These are phyloP conservation scores for Conringia planisiliqua DNA, from an alignment of 345 rosid genomes.

Conservation along the genomic window DNA sequence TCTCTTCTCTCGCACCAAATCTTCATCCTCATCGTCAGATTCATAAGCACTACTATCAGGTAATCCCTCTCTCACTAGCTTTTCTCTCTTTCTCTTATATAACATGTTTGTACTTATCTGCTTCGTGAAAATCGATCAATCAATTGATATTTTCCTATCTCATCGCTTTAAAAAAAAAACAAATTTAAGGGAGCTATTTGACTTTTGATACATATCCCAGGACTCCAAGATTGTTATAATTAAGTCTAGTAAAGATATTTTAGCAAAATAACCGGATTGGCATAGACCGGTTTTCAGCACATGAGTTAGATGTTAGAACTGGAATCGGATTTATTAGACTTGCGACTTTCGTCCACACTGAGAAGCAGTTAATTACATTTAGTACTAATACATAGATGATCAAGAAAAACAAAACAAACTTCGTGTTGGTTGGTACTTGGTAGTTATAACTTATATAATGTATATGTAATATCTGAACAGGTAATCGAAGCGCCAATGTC, in stretches of 20 bases:
- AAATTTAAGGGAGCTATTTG: background rate
- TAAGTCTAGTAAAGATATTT: background rate
- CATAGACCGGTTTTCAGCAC: background rate
- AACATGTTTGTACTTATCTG: background rate
- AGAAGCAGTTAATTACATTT: background rate
- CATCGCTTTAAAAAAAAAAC: no score
- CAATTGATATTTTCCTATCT: background rate
- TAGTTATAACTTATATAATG: no score
- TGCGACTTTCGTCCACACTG: background rate
- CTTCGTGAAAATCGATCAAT: background rate
- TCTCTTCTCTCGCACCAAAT: constrained; percentile 11
- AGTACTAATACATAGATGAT: background rate
- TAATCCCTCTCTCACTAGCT: background rate
- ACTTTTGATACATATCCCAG: background rate
- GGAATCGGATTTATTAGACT: background rate
- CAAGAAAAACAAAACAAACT: background rate
- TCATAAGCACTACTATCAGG: constrained; percentile 17
- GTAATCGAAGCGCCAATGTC: constrained; percentile 16
- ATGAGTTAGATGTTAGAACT: constrained; percentile 2
- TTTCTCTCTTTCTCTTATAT: background rate
- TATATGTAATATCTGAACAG: background rate
- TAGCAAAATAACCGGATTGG: background rate
- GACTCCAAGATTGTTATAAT: background rate
- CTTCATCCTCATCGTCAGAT: background rate
- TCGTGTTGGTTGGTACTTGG: background rate